Conservation (phyloP, 2,329 filamentous ascomycete species). For the Colletotrichum somersetense region DNA sequence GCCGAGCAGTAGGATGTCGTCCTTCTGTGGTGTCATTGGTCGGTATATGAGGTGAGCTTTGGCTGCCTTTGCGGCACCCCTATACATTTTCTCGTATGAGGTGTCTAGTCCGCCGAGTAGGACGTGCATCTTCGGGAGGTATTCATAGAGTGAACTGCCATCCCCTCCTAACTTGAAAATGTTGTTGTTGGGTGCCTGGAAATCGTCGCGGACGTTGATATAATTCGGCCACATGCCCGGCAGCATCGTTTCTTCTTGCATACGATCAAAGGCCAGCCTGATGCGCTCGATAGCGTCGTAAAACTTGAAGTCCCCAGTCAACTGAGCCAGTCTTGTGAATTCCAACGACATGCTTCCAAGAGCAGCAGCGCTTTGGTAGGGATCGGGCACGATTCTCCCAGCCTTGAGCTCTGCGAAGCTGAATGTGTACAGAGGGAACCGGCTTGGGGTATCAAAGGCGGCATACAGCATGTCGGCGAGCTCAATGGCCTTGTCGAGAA, state of each 20-base stretch:
- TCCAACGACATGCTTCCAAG: constrained; percentile 78
- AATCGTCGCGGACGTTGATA: constrained; percentile 69
- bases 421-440: constrained; percentile 64
- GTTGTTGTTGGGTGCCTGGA: constrained; percentile 47
- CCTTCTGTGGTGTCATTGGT: constrained; percentile 68
- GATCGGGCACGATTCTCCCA: constrained; percentile 32
- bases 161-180: constrained; percentile 55
- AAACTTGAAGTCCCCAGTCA: constrained; percentile 80
- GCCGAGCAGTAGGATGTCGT: constrained; percentile 68
- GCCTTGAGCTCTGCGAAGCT: constrained; percentile 40
- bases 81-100: constrained; percentile 69
- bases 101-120: constrained; percentile 68
- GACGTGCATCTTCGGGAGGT: constrained; percentile 61
- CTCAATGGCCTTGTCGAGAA: constrained; percentile 73
- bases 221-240: constrained; percentile 81
- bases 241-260: constrained; percentile 74
- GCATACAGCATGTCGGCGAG: constrained; percentile 74
- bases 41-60: constrained; percentile 71
- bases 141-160: constrained; percentile 59
- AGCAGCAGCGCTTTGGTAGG: constrained; percentile 57
- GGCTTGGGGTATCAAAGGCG: constrained; percentile 76
- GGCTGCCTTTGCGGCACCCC: constrained; percentile 66
- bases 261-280: constrained; percentile 73
- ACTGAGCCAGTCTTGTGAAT: constrained; percentile 78
- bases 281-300: constrained; percentile 79